Percentiles rank a stretch among this genome's conserved stretches.
These are phyloP conservation scores for Trichophyton simii DNA, from an alignment of 2,329 filamentous ascomycete genomes.

Conservation along the genomic window DNA sequence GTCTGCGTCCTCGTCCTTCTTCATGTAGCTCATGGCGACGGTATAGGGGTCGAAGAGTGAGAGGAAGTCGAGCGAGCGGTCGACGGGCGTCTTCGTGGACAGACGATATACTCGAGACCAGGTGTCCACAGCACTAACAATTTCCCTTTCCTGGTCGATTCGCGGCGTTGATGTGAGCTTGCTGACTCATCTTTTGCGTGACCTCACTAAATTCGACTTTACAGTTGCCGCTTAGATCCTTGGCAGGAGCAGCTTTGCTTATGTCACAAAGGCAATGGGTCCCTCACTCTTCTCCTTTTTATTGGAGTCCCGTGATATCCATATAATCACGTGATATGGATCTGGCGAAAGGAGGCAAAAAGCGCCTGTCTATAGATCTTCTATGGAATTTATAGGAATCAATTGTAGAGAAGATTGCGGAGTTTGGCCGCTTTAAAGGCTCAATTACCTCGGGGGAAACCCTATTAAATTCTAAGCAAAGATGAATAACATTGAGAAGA, in stretches of 20 bases:
- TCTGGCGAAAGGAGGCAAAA: background rate
- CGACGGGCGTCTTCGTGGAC: conserved; percentile 2
- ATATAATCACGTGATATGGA: background rate
- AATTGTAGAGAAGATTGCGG: background rate
- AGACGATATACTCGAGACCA: conserved; percentile 1
- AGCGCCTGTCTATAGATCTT: background rate
- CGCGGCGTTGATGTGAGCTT: background rate
- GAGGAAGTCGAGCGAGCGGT: background rate
- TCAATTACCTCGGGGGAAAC: too few species aligned
- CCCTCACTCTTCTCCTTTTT: background rate
- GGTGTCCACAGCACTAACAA: conserved; percentile 5
- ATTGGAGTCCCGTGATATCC: background rate
- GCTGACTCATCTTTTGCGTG: background rate
- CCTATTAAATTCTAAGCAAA: too few species aligned
- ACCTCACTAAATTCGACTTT: background rate
- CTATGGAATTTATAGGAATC: background rate
- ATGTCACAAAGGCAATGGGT: background rate
- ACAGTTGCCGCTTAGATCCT: background rate
- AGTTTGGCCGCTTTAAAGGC: background rate
- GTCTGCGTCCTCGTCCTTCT: conserved; percentile 98
- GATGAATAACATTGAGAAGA: too few species aligned
- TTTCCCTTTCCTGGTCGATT: background rate
- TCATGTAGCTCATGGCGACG: conserved; percentile 76
- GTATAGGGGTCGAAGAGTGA: background rate
- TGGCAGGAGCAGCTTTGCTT: background rate